Conservation (phyloP, 768 basidiomycete species). For the Auriscalpium microsporum region DNA sequence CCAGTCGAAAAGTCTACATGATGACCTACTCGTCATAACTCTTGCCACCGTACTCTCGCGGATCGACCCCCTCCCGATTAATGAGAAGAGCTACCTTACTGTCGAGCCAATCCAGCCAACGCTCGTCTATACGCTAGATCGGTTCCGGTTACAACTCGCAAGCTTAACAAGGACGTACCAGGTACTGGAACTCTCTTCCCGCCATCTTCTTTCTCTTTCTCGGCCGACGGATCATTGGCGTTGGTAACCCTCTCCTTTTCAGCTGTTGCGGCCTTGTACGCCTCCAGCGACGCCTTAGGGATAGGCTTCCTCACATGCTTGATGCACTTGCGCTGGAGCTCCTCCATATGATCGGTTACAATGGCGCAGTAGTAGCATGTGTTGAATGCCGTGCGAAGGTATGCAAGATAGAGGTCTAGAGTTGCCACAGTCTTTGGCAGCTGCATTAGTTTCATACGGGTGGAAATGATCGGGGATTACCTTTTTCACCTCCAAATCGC, state of each 20-base stretch:
- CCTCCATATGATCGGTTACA: slow-evolving; percentile 87
- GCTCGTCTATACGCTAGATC: slow-evolving; percentile 48
- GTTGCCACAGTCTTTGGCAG: slow-evolving; percentile 58
- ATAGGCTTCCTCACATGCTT: slow-evolving; percentile 80
- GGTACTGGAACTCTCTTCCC: slow-evolving; percentile 27
- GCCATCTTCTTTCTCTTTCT: slow-evolving; percentile 30
- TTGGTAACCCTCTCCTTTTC: slow-evolving; percentile 37
- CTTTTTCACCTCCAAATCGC: slow-evolving; percentile 61
- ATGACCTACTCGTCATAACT: slow-evolving; percentile 74
- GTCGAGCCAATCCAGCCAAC: slow-evolving; percentile 87
- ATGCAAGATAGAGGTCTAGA: slow-evolving; percentile 89
- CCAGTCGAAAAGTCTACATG: slow-evolving; percentile 8
- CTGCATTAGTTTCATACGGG: slow-evolving; percentile 6
- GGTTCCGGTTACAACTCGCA: neutral
- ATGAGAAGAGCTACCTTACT: slow-evolving; percentile 76
- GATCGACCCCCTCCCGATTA: slow-evolving; percentile 72
- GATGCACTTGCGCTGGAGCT: slow-evolving; percentile 90
- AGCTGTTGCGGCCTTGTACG: slow-evolving; percentile 46
- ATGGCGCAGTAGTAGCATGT: slow-evolving; percentile 98
- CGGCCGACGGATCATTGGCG: slow-evolving; percentile 31
- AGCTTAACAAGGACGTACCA: slow-evolving; percentile 5
- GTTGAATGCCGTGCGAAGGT: slow-evolving; percentile 86
- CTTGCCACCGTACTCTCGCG: slow-evolving; percentile 84
- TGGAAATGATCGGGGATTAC: slow-evolving; percentile 31
- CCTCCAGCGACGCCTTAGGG: slow-evolving; percentile 52